Evolutionary conservation across 768 basidiomycete genomes (phyloP), one percentile per base, ranked within the genome.

Genomic region (Amanita rimosa): DNA sequence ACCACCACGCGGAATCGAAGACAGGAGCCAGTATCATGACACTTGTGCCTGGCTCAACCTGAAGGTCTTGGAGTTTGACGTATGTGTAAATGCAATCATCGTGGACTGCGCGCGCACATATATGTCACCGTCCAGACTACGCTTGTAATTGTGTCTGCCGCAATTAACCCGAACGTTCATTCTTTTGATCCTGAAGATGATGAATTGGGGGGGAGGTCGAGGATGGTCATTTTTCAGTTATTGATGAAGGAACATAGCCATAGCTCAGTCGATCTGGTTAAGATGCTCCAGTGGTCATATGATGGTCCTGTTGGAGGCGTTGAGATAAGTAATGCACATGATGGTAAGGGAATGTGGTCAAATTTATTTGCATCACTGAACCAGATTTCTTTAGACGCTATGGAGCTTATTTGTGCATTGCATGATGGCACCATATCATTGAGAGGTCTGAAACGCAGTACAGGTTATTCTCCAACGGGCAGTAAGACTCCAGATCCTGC

Each of bases 221-320:
- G 64, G 14, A 53, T 71, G 1, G 64, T 64, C 0, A 54, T 72
- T 1, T 68, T 74, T 48, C 70, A 73, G 46, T 55, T 76, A 17
- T 54, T 53, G 3, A 49, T 57, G 1, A 56, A 53, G 17, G 54
- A 62, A 38, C 50, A 53, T 6, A 58, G 61, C 3, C 58, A 66
- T 6, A 62, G 62, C 4, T 64, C 67, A 8, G 57, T 69, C 1
- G 58, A 54, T 22, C 66, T 85, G 0, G 67, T 67, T 45, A 66
- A 67, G 36, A 53, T 83, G 8, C 75, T 76, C 6, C 74, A 78
- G 40, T 82, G 80, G 77, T 57, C 69, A 19, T 58, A 78, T 5
- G 71, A 75, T 35, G 75, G 79, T 9, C 67, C 68, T 11, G 64
- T 71, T 0, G 62, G 64, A 43, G 70, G 70, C 17, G 58, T 73